Percentiles rank a stretch among this genome's conserved stretches.
These are phyloP conservation scores for Colletotrichum eleusines DNA, from an alignment of 2,329 filamentous ascomycete genomes.

Conservation along the genomic window DNA sequence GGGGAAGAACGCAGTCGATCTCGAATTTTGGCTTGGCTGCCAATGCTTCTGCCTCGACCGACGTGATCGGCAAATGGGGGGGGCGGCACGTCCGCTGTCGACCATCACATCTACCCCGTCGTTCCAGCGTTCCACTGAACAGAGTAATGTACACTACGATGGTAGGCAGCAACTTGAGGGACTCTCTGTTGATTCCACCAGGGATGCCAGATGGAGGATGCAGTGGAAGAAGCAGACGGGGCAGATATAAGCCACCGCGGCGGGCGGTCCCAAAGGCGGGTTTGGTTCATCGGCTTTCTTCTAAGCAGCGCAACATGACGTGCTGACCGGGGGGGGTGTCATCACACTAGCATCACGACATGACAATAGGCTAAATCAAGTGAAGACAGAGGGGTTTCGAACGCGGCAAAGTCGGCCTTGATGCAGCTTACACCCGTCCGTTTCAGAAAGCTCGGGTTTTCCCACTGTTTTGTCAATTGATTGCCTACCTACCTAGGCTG, in stretches of 20 bases:
- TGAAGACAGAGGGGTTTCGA: not conserved
- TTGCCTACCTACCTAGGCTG: not conserved
- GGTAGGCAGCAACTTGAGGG: not conserved
- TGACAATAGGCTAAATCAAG: not conserved
- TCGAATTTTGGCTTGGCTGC: not conserved
- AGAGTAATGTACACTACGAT: not conserved
- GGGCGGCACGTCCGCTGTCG: not conserved
- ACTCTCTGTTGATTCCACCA: conserved; percentile 14
- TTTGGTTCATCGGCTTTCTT: too few relatives aligned
- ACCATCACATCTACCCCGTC: not conserved
- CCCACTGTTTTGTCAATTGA: not conserved
- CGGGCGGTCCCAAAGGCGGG: not conserved
- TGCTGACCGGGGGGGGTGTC: not conserved
- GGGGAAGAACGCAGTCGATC: not conserved
- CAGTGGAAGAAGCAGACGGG: too few relatives aligned
- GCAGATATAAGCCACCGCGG: not conserved
- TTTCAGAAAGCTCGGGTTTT: not conserved
- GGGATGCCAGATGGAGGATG: conserved; percentile 5
- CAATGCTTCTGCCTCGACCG: not conserved
- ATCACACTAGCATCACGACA: not conserved
- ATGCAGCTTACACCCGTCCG: not conserved
- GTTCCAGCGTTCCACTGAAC: conserved; percentile 9
- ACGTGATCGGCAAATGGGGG: too few relatives aligned
- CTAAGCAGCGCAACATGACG: too few relatives aligned
- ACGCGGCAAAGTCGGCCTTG: not conserved